Conservation (phyloP, 2,329 filamentous ascomycete species). For the Shiraia bambusicola region DNA sequence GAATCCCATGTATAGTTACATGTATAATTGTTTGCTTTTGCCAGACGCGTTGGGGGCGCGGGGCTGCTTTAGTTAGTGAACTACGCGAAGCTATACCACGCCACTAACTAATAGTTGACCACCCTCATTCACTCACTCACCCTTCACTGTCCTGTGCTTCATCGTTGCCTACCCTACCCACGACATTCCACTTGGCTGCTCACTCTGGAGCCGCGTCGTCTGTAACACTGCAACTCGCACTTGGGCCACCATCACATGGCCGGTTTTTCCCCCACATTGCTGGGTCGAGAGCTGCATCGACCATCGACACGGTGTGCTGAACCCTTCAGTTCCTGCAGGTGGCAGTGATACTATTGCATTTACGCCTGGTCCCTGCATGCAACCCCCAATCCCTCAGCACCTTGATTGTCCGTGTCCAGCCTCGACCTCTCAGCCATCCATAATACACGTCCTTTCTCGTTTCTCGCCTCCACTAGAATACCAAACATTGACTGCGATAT, state of each 20-base stretch:
- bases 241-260: slow-evolving; percentile 14
- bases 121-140: too few species aligned
- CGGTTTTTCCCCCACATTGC: slow-evolving; percentile 4
- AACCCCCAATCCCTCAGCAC: slow-evolving; percentile 2
- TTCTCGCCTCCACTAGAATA: slow-evolving; percentile 3
- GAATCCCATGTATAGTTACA: too few species aligned
- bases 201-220: slow-evolving; percentile 3
- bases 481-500: neutral
- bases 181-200: slow-evolving; percentile 7
- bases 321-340: slow-evolving; percentile 20
- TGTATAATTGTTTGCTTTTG: too few species aligned
- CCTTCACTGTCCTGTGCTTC: neutral
- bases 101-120: too few species aligned
- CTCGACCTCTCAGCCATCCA: neutral
- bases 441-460: neutral
- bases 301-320: slow-evolving; percentile 15
- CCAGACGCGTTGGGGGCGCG: too few species aligned
- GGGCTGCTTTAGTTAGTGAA: too few species aligned
- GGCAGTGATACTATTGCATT: slow-evolving; percentile 14
- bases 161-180: neutral
- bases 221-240: slow-evolving; percentile 12
- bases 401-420: neutral
- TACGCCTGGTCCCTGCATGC: slow-evolving; percentile 3
- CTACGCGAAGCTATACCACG: too few species aligned
- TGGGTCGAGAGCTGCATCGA: slow-evolving; percentile 10